Base-by-base conservation (phyloP, 192 early-diverging fungal species). In the Pilaira anomala region DNA sequence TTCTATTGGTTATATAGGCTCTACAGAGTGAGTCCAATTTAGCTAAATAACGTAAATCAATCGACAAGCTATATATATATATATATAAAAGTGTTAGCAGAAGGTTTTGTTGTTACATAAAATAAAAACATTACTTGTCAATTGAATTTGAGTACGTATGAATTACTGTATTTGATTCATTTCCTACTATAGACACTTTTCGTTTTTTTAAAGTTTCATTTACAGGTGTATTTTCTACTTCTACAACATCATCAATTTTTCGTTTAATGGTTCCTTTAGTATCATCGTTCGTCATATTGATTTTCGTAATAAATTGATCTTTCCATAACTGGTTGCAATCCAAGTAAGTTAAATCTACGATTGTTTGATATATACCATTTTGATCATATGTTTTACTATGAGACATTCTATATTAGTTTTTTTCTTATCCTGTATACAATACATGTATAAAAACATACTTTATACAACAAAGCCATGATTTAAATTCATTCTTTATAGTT, bases 21-120 rank as follows among this genome's bases (percentile, higher is more conserved):
- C 73, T 73, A 33, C 63, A 74, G 9, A 75, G 54, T 2, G 73
- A 75, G 50, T 75, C 73, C 19, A 75, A 48, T 51, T 75, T 75
- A n/a, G 73, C 73, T 19, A 75, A 54, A 8, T 70, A 69, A 19
- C 63, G 64, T 48, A 75, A 33, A 55, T 75, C 67, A 18, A 75
- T 69, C 2, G 64, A 57, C 6, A 75, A 56, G 48, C 73, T 75
- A 22, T 6, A 18, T 25, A 19, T 41, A 3, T 26, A 25, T n/a
- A 8, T 22, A 24, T 49, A 33, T 1, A 30, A 19, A 22, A 36
- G 4, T 1, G 14, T 29, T 6, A 13, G 16, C n/a, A n/a, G n/a
- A n/a, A n/a, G n/a, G n/a, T 36, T 9, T 41, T 22, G 1, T 36
- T 6, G 36, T 8, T 51, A 12, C 16, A 22, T 14, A 13, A 30